Evolutionary conservation across 129 eudicot genomes (phyloP).

Genomic region (Tanacetum coccineum): DNA sequence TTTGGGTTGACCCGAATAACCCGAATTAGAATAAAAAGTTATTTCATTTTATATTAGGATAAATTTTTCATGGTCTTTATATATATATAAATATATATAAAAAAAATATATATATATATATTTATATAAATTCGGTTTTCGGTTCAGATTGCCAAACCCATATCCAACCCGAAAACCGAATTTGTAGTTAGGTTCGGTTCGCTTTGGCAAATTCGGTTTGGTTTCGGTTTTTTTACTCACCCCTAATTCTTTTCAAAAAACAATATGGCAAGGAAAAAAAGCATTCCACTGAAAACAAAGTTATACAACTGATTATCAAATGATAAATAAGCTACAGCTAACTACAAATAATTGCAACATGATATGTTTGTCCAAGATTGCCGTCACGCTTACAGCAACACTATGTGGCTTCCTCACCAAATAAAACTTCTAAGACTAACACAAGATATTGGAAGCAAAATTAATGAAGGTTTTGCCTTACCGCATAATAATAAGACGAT

Average conservation of each 20-base stretch:
- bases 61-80: no score
- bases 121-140: no score
- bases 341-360: background rate
- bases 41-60: no score
- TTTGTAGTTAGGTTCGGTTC: no score
- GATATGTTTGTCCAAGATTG: background rate
- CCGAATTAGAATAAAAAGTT: no score
- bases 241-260: background rate
- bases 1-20: no score
- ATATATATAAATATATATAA: no score
- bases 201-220: no score
- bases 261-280: background rate
- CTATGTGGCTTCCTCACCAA: background rate
- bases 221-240: no score
- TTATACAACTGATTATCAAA: background rate
- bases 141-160: no score
- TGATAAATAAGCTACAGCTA: background rate
- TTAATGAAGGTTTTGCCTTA: slow-evolving; percentile 1
- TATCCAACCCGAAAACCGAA: no score
- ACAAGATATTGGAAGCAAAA: slow-evolving; percentile 18
- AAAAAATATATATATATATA: no score
- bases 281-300: background rate
- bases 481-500: slow-evolving; percentile 66
- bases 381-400: slow-evolving; percentile 2
- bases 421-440: slow-evolving; percentile 1